Evolutionary conservation across 129 eudicot genomes (phyloP), one percentile per base, ranked within the genome.

Genomic region (Apium graveolens): DNA sequence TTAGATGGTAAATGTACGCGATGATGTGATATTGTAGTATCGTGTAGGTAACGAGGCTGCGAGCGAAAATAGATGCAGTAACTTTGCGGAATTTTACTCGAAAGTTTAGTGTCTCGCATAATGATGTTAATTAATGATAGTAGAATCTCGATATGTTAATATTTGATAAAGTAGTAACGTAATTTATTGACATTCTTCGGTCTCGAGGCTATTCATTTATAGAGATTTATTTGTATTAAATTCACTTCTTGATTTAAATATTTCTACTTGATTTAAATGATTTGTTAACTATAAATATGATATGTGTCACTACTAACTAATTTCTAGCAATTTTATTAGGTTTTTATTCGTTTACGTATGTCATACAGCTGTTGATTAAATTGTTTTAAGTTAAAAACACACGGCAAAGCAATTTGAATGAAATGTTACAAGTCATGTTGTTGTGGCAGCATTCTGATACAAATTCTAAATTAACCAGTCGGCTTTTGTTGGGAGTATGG

Each of bases 401-500:
- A 24, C 26, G 11, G 68, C 5, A n/a, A 60, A n/a, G 68, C 68
- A 26, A 57, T n/a, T 60, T 31, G 72, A 66, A 9, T 31, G 39
- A 13, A 3, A 0, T 13, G 20, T 66, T 66, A n/a, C 26, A n/a
- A n/a, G 27, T 26, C 39, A 17, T 66, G 18, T 5, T 66, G 41
- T 6, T 31, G 10, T 66, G 72, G 72, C 72, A 66, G 72, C 72
- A 31, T 31, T 66, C 18, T 31, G 31, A 32, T 31, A 77, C 80
- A 60, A 21, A n/a, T 60, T 10, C 32, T 60, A n/a, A 60, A n/a
- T 60, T 60, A 26, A 60, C 68, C 1, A 60, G 12, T 26, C 68
- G 11, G 32, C 34, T 10, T 29, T 60, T 55, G 65, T 31, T 18
- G 76, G 76, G 79, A 35, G 76, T 43, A 86, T 86, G 90, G 74